Conservation (phyloP, 257 asterid species). For the Cynanchum wilfordii region DNA sequence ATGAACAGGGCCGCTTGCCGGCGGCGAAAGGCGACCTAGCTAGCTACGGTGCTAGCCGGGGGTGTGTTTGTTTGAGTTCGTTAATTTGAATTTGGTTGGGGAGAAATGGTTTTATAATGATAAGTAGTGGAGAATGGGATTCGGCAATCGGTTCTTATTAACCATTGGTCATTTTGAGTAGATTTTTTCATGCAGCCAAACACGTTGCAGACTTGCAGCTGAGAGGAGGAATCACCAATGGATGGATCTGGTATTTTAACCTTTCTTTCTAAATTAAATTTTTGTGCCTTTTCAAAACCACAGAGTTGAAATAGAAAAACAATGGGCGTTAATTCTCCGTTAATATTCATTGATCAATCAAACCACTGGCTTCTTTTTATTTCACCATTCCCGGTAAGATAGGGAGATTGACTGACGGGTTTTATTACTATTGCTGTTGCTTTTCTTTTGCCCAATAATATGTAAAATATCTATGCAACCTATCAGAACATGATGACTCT, state of each 20-base stretch:
- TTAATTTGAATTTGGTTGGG: too few relatives aligned
- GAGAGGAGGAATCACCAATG: not conserved
- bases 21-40: not conserved
- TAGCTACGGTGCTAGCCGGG: too few relatives aligned
- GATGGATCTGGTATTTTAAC: not conserved
- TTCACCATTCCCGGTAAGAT: not conserved
- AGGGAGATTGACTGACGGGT: not conserved
- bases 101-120: not conserved
- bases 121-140: not conserved
- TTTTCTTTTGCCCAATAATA: conserved; percentile 14
- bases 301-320: not conserved
- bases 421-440: not conserved
- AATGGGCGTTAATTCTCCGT: conserved; percentile 13
- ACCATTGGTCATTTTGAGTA: not conserved
- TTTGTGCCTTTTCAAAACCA: not conserved
- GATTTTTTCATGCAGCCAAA: not conserved
- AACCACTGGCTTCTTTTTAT: not conserved
- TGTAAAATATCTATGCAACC: too few relatives aligned
- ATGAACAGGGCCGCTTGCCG: not conserved
- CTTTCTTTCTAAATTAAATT: too few relatives aligned
- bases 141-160: not conserved
- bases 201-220: not conserved
- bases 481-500: not conserved
- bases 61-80: too few relatives aligned
- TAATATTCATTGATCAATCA: conserved; percentile 10